Evolutionary conservation across 352 stramenopile genomes (phyloP).

Genomic region (Phytophthora aleatoria): DNA sequence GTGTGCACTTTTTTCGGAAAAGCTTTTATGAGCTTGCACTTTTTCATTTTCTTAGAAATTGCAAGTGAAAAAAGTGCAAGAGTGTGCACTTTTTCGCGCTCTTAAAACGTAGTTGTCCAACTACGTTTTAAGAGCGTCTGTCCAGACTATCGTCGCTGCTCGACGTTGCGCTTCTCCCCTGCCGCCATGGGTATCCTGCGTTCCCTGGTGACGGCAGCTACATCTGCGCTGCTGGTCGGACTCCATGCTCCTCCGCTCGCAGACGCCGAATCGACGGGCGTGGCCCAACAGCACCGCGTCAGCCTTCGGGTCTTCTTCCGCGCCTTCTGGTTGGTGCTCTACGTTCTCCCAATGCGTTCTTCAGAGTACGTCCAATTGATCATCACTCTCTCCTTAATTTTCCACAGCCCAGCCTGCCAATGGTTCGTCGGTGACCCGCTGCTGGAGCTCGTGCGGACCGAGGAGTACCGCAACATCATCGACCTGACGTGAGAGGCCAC

Average conservation of each 20-base stretch:
- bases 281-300: constrained; percentile 52
- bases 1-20: too few species aligned
- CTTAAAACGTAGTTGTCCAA: too few species aligned
- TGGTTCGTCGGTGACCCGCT: constrained; percentile 80
- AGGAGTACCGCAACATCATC: constrained; percentile 76
- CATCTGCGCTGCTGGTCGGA: constrained; percentile 30
- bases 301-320: constrained; percentile 73
- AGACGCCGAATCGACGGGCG: constrained; percentile 14
- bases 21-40: too few species aligned
- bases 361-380: constrained; percentile 3
- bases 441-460: constrained; percentile 67
- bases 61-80: too few species aligned
- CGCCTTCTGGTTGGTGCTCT: constrained; percentile 67
- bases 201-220: constrained; percentile 23
- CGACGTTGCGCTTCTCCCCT: constrained; percentile 15
- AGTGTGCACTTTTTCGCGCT: too few species aligned
- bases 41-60: too few species aligned
- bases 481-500: constrained; percentile 52
- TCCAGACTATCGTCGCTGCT: constrained; percentile 12
- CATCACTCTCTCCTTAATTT: constrained; percentile 2
- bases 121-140: too few species aligned
- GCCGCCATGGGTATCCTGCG: constrained; percentile 27
- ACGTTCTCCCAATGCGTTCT: neutral
- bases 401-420: constrained; percentile 71
- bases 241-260: constrained; percentile 11